Evolutionary conservation across 2,329 filamentous ascomycete genomes (phyloP).

Genomic region (Aspergillus arachidicola): DNA sequence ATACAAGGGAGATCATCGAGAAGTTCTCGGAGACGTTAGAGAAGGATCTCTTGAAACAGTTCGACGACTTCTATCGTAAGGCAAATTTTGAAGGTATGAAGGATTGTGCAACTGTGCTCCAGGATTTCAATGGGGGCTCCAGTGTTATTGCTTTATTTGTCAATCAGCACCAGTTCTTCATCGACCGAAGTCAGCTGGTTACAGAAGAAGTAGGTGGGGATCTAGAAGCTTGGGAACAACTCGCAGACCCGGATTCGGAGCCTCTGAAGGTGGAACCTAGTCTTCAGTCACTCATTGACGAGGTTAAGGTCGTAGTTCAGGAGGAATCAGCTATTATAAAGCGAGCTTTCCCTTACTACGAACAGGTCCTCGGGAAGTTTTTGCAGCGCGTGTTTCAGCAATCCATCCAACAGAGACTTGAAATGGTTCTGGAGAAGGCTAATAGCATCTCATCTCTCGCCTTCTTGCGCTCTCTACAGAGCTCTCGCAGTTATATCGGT

Average conservation of each 20-base stretch:
- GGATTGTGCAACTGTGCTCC: slow-evolving; percentile 89
- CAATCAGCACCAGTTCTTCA: slow-evolving; percentile 99
- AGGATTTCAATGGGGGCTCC: slow-evolving; percentile 93
- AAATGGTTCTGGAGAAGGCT: slow-evolving; percentile 95
- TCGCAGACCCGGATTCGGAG: slow-evolving; percentile 92
- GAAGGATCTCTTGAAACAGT: slow-evolving; percentile 92
- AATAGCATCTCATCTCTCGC: slow-evolving; percentile 88
- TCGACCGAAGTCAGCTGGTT: slow-evolving; percentile 89
- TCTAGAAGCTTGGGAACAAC: slow-evolving; percentile 77
- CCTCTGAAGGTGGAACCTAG: slow-evolving; percentile 90
- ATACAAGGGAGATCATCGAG: slow-evolving; percentile 88
- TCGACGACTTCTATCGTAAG: slow-evolving; percentile 93
- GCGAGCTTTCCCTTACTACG: slow-evolving; percentile 92
- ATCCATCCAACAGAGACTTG: slow-evolving; percentile 92
- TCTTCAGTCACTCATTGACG: slow-evolving; percentile 87
- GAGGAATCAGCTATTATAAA: slow-evolving; percentile 98
- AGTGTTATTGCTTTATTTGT: slow-evolving; percentile 96
- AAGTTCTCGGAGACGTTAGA: slow-evolving; percentile 96
- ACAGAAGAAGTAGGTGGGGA: slow-evolving; percentile 73
- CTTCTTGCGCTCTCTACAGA: slow-evolving; percentile 87
- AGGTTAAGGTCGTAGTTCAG: slow-evolving; percentile 93
- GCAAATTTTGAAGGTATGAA: slow-evolving; percentile 98
- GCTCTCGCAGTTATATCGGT: slow-evolving; percentile 86
- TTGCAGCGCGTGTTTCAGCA: slow-evolving; percentile 96
- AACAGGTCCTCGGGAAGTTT: slow-evolving; percentile 90